Evolutionary conservation across 2,329 filamentous ascomycete species (phyloP).

Genomic region (Coniochaeta sp.): DNA sequence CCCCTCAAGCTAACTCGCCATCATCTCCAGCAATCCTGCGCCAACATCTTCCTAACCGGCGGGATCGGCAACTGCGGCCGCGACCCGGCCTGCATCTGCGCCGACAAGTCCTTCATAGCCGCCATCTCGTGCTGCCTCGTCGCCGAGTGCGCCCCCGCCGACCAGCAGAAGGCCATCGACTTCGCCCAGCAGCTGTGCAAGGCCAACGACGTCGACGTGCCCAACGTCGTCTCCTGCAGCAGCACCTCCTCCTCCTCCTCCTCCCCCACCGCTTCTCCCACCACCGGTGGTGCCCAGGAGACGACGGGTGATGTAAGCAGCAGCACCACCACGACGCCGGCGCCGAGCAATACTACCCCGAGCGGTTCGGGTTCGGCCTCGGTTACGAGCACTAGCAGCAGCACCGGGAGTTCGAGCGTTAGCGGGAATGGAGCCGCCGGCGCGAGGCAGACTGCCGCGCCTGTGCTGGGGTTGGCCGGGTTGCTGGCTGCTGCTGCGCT

Average conservation of each 20-base stretch:
- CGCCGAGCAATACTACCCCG: constrained; percentile 4
- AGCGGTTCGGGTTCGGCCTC: background rate
- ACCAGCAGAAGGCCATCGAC: constrained; percentile 21
- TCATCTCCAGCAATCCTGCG: constrained; percentile 20
- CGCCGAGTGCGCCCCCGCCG: constrained; percentile 19
- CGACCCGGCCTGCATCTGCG: constrained; percentile 34
- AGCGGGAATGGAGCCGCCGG: constrained; percentile 11
- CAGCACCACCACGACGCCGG: constrained; percentile 9
- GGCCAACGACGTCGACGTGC: constrained; percentile 24
- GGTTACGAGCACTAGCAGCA: background rate
- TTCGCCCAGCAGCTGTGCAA: constrained; percentile 25
- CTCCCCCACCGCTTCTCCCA: constrained; percentile 6
- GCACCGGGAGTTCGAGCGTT: constrained; percentile 1
- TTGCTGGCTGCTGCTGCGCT: constrained; percentile 17
- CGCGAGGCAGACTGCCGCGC: constrained; percentile 15
- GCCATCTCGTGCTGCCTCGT: constrained; percentile 30
- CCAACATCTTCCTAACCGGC: constrained; percentile 18
- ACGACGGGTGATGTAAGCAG: constrained; percentile 7
- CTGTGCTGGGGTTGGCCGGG: constrained; percentile 18
- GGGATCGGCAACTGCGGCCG: constrained; percentile 26
- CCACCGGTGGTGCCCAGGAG: constrained; percentile 6
- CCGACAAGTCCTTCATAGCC: constrained; percentile 29
- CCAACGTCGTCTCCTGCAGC: constrained; percentile 22
- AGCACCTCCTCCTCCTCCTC: constrained; percentile 6
- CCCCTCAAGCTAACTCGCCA: constrained; percentile 6